A percentile compares a stretch with the other conserved stretches of the same genome.
Evolutionary conservation across 2,329 filamentous ascomycete species (phyloP).

Genomic region (Aspergillus sp.): DNA sequence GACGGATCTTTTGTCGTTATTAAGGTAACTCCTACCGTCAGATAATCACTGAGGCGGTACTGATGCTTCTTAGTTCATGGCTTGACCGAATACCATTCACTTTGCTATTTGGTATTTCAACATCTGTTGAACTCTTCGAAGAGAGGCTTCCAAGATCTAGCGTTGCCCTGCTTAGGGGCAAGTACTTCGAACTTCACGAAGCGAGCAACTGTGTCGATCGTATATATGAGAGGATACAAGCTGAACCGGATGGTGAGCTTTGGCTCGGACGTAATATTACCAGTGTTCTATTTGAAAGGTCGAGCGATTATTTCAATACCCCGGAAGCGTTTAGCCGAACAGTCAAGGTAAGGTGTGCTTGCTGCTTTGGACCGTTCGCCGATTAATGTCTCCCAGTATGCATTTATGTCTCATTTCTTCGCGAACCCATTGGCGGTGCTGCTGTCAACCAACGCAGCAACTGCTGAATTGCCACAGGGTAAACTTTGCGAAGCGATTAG

Average conservation of each 20-base stretch:
- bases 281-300: constrained; percentile 45
- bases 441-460: constrained; percentile 22
- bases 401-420: constrained; percentile 57
- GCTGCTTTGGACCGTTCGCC: not conserved
- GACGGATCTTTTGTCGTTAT: constrained; percentile 37
- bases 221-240: constrained; percentile 34
- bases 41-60: constrained; percentile 2
- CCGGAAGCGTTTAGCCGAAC: constrained; percentile 47
- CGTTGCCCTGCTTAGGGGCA: constrained; percentile 45
- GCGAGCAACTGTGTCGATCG: constrained; percentile 40
- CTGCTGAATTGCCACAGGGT: constrained; percentile 20
- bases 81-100: constrained; percentile 53
- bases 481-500: constrained; percentile 49
- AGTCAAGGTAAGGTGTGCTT: constrained; percentile 36
- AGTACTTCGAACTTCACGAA: constrained; percentile 46
- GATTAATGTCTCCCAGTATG: constrained; percentile 41
- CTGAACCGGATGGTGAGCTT: constrained; percentile 28
- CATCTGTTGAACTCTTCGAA: constrained; percentile 54
- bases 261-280: constrained; percentile 49
- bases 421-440: constrained; percentile 51
- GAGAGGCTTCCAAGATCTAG: constrained; percentile 47
- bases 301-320: constrained; percentile 54
- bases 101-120: constrained; percentile 54
- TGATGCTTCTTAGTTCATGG: constrained; percentile 45
- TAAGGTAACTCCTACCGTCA: constrained; percentile 34